A percentile compares a stretch with the other conserved stretches of the same genome.
Conservation (phyloP, 148 eudicot species). For the Rheum nobile region DNA sequence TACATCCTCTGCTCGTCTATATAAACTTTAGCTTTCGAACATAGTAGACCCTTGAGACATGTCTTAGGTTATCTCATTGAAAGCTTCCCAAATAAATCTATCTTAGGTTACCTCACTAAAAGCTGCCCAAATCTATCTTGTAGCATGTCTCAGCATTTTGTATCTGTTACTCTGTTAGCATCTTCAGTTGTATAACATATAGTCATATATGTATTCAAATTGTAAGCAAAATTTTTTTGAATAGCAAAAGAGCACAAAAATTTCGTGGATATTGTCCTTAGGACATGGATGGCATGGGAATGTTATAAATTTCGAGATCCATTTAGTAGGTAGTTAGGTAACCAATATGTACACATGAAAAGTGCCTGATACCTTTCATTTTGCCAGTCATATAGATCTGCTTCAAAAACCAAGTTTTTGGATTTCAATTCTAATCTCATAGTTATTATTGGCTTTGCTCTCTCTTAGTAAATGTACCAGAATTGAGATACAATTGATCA, state of each 20-base stretch:
- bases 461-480: conserved; percentile 62
- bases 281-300: no score
- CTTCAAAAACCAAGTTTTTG: background rate
- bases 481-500: conserved; percentile 82
- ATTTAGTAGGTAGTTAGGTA: background rate
- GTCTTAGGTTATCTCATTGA: background rate
- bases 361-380: background rate
- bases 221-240: background rate
- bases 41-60: background rate
- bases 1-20: background rate
- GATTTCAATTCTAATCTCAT: no score
- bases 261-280: background rate
- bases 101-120: background rate
- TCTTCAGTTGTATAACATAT: background rate
- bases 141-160: background rate
- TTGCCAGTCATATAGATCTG: background rate
- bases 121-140: background rate
- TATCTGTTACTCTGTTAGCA: background rate
- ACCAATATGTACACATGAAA: background rate
- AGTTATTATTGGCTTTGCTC: background rate
- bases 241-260: background rate
- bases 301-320: no score
- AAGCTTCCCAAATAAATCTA: background rate
- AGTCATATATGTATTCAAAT: background rate
- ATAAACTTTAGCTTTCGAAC: background rate